Conservation (phyloP, 73 alveolate species). For the Symbiodinium pilosum region DNA sequence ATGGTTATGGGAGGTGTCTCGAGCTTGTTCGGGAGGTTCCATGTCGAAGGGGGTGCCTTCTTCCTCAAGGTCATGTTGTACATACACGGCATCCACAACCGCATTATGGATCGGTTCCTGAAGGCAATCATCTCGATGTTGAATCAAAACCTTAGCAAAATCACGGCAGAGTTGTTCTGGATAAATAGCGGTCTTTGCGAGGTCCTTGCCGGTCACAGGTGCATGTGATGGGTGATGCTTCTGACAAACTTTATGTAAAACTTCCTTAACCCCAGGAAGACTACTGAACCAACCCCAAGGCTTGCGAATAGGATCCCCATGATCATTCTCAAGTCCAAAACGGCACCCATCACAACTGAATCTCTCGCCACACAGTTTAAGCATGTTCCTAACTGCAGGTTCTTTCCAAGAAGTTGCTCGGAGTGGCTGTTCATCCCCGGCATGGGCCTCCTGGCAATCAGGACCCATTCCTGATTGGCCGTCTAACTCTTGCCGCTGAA, state of each 20-base stretch:
- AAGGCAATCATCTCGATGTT: background rate
- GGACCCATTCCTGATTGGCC: background rate
- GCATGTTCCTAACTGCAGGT: background rate
- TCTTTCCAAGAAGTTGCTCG: background rate
- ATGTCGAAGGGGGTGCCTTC: too few species aligned
- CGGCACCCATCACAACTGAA: too few species aligned
- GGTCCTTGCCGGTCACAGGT: background rate
- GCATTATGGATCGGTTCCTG: background rate
- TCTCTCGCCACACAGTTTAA: background rate
- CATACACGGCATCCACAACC: background rate
- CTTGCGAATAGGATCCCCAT: background rate
- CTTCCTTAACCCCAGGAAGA: background rate
- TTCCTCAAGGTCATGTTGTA: background rate
- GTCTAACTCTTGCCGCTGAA: background rate
- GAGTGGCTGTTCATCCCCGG: background rate
- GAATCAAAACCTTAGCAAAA: slow-evolving; percentile 10
- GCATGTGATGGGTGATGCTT: background rate
- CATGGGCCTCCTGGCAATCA: background rate
- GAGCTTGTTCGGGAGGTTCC: background rate
- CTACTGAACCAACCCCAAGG: slow-evolving; percentile 14
- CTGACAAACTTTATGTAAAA: background rate
- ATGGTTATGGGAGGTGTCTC: too few species aligned
- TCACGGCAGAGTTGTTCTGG: background rate
- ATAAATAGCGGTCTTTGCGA: background rate
- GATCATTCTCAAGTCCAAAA: slow-evolving; percentile 9